Percentiles rank a stretch among this genome's conserved stretches.
phyloP scores from a whole-genome alignment of 805 yeast species.

The Wickerhamiella alocasiicola region DNA sequence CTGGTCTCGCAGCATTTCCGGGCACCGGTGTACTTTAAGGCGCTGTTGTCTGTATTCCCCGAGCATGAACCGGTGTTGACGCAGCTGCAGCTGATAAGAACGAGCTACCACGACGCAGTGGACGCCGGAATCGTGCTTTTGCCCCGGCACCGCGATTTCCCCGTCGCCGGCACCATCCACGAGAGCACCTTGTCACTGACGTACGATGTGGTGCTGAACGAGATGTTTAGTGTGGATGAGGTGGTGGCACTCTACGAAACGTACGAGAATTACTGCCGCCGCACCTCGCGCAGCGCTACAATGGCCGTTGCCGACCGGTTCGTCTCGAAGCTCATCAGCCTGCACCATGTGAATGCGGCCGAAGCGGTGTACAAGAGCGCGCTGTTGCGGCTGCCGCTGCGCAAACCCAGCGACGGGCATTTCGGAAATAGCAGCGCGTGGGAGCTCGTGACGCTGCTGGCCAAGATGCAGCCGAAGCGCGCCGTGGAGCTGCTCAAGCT shows the following conservation, averaged over 20 bases:
- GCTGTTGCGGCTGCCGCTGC: conserved; percentile 12
- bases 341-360: conserved; percentile 17
- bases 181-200: conserved; percentile 20
- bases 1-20: conserved; percentile 19
- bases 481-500: conserved; percentile 2
- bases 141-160: conserved; percentile 3
- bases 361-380: conserved; percentile 17
- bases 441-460: conserved; percentile 1
- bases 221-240: conserved; percentile 14
- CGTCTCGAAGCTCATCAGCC: conserved; percentile 17
- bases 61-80: conserved; percentile 12
- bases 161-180: conserved; percentile 10
- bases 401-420: neutral
- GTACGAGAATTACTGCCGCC: conserved; percentile 12
- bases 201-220: conserved; percentile 22
- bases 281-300: conserved; percentile 2
- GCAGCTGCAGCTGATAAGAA: conserved; percentile 14
- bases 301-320: conserved; percentile 20
- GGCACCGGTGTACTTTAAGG: conserved; percentile 15
- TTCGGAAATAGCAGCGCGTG: conserved; percentile 1
- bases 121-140: neutral
- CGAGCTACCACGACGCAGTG: neutral
- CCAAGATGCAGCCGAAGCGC: neutral
- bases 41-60: conserved; percentile 18
- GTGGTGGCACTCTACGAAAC: conserved; percentile 15